A percentile compares a stretch with the other conserved stretches of the same genome.
These are phyloP conservation scores for Diospyros lotus DNA, from an alignment of 148 eudicot genomes.

Conservation along the genomic window DNA sequence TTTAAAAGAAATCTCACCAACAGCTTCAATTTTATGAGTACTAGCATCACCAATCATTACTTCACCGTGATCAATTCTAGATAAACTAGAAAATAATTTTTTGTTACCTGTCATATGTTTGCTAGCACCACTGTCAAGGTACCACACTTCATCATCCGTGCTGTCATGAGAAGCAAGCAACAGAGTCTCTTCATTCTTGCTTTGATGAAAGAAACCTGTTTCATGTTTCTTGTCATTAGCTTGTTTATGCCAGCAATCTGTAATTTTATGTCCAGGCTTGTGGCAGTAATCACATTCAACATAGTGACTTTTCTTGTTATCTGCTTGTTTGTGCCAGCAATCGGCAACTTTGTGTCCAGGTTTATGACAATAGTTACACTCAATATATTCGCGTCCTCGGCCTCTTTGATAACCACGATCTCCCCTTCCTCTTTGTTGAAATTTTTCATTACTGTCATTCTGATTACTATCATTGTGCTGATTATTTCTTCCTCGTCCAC, in stretches of 20 bases:
- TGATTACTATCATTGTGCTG: neutral
- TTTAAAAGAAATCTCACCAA: neutral
- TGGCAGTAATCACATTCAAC: neutral
- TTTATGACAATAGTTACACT: too few relatives aligned
- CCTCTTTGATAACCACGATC: neutral
- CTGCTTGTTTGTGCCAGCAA: too few relatives aligned
- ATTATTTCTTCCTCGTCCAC: neutral
- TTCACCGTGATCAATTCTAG: neutral
- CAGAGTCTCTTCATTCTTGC: neutral
- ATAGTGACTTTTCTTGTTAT: too few relatives aligned
- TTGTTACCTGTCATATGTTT: neutral
- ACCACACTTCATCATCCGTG: too few relatives aligned
- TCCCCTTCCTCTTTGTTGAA: neutral
- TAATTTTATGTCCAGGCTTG: neutral
- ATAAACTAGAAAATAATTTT: neutral
- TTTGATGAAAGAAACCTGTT: neutral
- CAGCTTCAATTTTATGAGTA: neutral
- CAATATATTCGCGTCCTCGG: neutral
- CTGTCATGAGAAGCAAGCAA: too few relatives aligned
- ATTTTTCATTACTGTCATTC: neutral
- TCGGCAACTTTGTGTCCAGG: too few relatives aligned
- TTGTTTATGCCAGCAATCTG: neutral
- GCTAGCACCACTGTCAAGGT: too few relatives aligned
- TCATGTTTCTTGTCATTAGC: neutral
- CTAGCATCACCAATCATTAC: neutral